Evolutionary conservation across 1,284 basidiomycete genomes (phyloP).

Genomic region (Polyporus tsugae): DNA sequence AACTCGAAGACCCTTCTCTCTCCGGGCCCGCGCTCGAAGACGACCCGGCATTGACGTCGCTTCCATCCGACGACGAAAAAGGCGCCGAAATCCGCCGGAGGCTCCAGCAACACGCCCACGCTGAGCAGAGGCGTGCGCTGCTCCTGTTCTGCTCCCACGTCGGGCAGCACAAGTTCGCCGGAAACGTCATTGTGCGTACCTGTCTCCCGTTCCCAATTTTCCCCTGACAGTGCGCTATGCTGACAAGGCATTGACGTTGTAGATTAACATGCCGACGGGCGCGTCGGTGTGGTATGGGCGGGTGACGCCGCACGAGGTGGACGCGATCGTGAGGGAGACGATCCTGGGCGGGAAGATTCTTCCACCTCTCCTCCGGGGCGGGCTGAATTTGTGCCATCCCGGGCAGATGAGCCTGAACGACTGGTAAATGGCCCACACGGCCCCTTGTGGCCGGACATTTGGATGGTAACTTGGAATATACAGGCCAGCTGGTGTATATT

Average conservation of each 20-base stretch:
- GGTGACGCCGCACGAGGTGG: constrained; percentile 88
- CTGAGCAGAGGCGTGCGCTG: constrained; percentile 63
- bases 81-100: constrained; percentile 54
- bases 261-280: constrained; percentile 90
- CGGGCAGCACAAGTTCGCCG: constrained; percentile 93
- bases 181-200: constrained; percentile 86
- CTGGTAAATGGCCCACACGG: constrained; percentile 59
- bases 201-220: not conserved
- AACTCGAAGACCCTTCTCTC: constrained; percentile 72
- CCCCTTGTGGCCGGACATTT: not conserved
- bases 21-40: constrained; percentile 61
- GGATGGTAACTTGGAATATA: not conserved
- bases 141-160: constrained; percentile 89
- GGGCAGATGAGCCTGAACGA: constrained; percentile 73
- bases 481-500: not conserved
- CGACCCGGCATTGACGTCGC: constrained; percentile 45
- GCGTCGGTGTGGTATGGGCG: constrained; percentile 93
- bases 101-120: constrained; percentile 52
- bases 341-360: constrained; percentile 85
- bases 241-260: not conserved
- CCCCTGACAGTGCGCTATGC: not conserved
- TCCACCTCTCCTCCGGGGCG: constrained; percentile 84
- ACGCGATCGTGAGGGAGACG: constrained; percentile 87
- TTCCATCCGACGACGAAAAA: constrained; percentile 41
- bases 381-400: constrained; percentile 74